Base-by-base conservation (phyloP, 768 basidiomycete species). In the Pulveroboletus sp. region DNA sequence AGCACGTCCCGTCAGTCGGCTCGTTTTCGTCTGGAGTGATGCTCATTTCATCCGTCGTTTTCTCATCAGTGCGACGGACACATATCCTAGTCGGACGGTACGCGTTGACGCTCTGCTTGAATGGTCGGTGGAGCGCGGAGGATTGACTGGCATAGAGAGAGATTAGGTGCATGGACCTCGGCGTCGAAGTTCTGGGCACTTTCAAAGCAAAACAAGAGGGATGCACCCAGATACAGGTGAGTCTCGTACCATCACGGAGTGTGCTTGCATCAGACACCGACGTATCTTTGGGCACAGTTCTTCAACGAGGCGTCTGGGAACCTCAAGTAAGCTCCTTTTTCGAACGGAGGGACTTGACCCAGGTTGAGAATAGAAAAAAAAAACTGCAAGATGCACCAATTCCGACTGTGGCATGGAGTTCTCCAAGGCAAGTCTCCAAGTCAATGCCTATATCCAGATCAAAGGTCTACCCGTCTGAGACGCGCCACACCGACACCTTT, bases 121-220 rank as follows among this genome's bases (percentile, higher is more conserved):
- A 18, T 38, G 35, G 46, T 21, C 2, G 21, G 21, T 21, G 21
- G 21, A 21, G 21, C 44, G 50, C 17, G 28, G 30, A 31, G 36
- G 8, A 40, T 50, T 60, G 47, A 62, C 52, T 47, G 33, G 51
- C 26, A 43, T 56, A 72, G 71, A 66, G 71, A 56, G 73, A 74
- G 57, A 73, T 73, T 40, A 64, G 73, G 46, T 73, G 72, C 47
- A 73, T 74, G 73, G 72, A 73, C 58, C 57, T 73, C 35, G 72
- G 70, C 13, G 62, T 47, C n/a, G 71, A 72, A 41, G 71, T 71
- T 10, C 59, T 72, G 1, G 71, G 71, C 47, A 58, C 71, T 39
- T 73, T 72, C 65, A 73, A 72, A 49, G 69, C 69, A 47, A 64
- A 54, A 40, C 72, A 70, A 47, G 70, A 59, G 4, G 73, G 73